Evolutionary conservation across 2,329 filamentous ascomycete genomes (phyloP).

Genomic region (Cladosporium halotolerans): DNA sequence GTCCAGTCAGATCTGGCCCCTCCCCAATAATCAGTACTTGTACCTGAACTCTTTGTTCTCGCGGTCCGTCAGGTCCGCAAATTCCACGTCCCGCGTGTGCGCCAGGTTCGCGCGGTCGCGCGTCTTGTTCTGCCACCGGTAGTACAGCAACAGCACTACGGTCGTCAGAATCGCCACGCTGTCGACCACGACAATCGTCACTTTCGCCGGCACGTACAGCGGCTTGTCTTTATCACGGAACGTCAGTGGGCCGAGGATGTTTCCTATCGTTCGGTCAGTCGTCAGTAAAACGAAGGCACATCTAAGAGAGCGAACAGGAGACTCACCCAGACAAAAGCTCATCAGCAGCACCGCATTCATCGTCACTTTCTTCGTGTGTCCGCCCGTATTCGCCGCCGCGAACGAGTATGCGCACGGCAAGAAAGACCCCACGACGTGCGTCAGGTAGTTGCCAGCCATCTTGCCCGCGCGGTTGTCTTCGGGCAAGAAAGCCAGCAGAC

Average conservation of each 20-base stretch:
- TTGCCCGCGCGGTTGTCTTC: constrained; percentile 36
- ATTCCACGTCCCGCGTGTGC: constrained; percentile 13
- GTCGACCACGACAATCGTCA: constrained; percentile 27
- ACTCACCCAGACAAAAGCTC: constrained; percentile 31
- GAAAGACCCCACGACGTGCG: constrained; percentile 29
- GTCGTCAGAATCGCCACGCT: constrained; percentile 31
- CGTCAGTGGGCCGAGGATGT: constrained; percentile 31
- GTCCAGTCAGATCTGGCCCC: too few species aligned
- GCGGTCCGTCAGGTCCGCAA: constrained; percentile 44
- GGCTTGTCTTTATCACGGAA: constrained; percentile 29
- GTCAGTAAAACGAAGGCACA: neutral
- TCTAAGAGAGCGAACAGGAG: neutral
- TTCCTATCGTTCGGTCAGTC: constrained; percentile 19
- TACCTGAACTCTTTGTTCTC: constrained; percentile 55
- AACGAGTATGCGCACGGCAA: constrained; percentile 31
- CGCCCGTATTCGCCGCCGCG: constrained; percentile 24
- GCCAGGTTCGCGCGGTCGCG: constrained; percentile 34
- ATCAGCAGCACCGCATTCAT: constrained; percentile 33
- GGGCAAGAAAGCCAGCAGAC: constrained; percentile 44
- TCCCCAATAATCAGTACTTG: constrained; percentile 2
- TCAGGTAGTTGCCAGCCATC: constrained; percentile 29
- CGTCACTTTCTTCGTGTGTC: constrained; percentile 35
- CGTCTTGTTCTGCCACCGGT: constrained; percentile 36
- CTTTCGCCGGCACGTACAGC: constrained; percentile 33
- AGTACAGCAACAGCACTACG: constrained; percentile 43